Evolutionary conservation across 495 filamentous ascomycete genomes (phyloP).

Genomic region (Bacidia gigantensis): DNA sequence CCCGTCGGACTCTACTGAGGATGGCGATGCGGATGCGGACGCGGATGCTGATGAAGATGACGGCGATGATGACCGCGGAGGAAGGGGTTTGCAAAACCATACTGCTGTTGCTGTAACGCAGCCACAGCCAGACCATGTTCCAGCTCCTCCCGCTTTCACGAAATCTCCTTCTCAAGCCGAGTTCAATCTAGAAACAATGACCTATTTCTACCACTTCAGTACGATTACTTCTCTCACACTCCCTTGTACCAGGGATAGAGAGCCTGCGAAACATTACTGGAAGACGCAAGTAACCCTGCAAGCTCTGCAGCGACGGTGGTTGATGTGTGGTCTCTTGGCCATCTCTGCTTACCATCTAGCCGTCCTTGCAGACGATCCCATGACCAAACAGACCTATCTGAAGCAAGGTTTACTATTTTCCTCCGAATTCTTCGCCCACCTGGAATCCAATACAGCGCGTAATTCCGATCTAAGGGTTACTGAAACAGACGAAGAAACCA

Average conservation of each 20-base stretch:
- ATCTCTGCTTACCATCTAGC: slow-evolving; percentile 22
- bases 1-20: neutral
- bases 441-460: neutral
- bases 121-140: neutral
- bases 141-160: neutral
- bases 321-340: slow-evolving; percentile 22
- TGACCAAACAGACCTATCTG: neutral
- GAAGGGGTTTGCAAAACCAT: neutral
- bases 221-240: slow-evolving; percentile 24
- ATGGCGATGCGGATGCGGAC: neutral
- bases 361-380: slow-evolving; percentile 10
- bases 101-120: neutral
- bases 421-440: neutral
- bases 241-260: slow-evolving; percentile 13
- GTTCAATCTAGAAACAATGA: slow-evolving; percentile 22
- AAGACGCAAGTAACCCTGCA: slow-evolving; percentile 18
- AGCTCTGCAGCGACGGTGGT: slow-evolving; percentile 19
- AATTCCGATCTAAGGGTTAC: neutral
- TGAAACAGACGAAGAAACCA: slow-evolving; percentile 2
- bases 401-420: neutral
- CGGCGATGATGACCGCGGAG: neutral
- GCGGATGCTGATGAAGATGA: neutral
- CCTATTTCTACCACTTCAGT: slow-evolving; percentile 28
- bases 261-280: slow-evolving; percentile 12
- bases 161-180: slow-evolving; percentile 4